Conservation (phyloP, 2,329 filamentous ascomycete species). For the Penicillium sp. region DNA sequence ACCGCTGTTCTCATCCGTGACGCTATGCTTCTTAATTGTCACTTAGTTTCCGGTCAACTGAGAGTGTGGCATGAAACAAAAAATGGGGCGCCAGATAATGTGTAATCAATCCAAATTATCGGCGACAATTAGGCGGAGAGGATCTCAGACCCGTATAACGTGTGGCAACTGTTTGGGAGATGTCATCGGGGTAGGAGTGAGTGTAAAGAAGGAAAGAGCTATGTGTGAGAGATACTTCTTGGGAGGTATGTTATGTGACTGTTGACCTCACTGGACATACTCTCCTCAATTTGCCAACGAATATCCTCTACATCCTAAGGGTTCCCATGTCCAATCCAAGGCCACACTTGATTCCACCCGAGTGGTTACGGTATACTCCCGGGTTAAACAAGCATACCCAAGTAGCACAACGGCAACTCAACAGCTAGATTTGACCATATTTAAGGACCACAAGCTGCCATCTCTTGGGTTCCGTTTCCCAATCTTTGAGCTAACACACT, state of each 20-base stretch:
- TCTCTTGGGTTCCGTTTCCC: background rate
- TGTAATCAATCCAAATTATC: background rate
- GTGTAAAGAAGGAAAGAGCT: background rate
- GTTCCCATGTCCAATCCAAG: background rate
- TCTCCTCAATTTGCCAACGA: too few species aligned
- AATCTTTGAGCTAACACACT: background rate
- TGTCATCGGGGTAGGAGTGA: background rate
- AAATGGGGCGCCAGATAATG: background rate
- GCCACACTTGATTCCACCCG: background rate
- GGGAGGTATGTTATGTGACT: background rate
- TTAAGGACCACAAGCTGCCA: background rate
- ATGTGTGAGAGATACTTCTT: background rate
- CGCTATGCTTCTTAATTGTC: too few species aligned
- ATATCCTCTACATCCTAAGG: background rate
- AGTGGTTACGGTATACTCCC: background rate
- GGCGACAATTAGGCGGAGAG: too few species aligned
- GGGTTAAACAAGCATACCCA: background rate
- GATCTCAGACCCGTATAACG: too few species aligned
- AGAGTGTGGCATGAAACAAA: too few species aligned
- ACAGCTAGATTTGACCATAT: background rate
- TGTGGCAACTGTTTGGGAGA: too few species aligned
- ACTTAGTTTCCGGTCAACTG: too few species aligned
- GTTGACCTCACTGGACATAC: background rate
- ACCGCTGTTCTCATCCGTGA: too few species aligned
- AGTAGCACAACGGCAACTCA: background rate